A percentile compares a stretch with the other conserved stretches of the same genome.
Conservation (phyloP, 2,329 filamentous ascomycete species). For the Onygenales sp. region DNA sequence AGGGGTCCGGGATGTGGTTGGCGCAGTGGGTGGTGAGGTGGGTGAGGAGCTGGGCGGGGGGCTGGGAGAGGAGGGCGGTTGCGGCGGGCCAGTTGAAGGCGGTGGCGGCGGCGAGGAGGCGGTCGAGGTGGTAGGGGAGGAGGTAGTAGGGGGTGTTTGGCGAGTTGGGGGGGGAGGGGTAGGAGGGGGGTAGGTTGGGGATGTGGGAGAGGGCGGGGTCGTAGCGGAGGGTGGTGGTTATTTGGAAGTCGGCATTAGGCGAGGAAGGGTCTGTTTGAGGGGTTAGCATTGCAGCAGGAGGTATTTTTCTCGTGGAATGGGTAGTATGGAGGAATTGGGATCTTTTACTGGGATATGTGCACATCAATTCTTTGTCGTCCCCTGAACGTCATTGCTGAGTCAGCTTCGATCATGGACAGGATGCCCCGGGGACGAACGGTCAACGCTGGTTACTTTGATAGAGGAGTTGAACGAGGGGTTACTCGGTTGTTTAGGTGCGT, state of each 20-base stretch:
- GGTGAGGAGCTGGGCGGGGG: conserved; percentile 19
- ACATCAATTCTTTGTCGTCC: too few species aligned
- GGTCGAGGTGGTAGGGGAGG: conserved; percentile 66
- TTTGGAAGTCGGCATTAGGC: conserved; percentile 38
- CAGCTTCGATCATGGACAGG: too few species aligned
- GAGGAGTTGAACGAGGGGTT: too few species aligned
- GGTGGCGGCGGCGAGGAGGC: conserved; percentile 54
- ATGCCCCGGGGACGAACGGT: too few species aligned
- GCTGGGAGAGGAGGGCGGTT: conserved; percentile 16
- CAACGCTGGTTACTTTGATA: too few species aligned
- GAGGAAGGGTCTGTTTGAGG: neutral
- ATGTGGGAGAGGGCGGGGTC: conserved; percentile 47
- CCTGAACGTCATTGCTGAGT: too few species aligned
- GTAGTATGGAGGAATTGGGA: too few species aligned
- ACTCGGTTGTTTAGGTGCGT: too few species aligned
- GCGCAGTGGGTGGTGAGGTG: conserved; percentile 20
- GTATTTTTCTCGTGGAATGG: too few species aligned
- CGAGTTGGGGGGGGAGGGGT: conserved; percentile 23
- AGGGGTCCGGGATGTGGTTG: conserved; percentile 19
- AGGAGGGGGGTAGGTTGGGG: conserved; percentile 18
- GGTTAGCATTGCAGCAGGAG: too few species aligned
- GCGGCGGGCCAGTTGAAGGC: conserved; percentile 39
- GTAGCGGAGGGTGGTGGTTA: conserved; percentile 65
- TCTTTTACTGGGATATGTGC: too few species aligned
- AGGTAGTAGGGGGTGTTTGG: conserved; percentile 61